phyloP scores from a whole-genome alignment of 768 basidiomycete genomes.

The Cantharellus anzutake region DNA sequence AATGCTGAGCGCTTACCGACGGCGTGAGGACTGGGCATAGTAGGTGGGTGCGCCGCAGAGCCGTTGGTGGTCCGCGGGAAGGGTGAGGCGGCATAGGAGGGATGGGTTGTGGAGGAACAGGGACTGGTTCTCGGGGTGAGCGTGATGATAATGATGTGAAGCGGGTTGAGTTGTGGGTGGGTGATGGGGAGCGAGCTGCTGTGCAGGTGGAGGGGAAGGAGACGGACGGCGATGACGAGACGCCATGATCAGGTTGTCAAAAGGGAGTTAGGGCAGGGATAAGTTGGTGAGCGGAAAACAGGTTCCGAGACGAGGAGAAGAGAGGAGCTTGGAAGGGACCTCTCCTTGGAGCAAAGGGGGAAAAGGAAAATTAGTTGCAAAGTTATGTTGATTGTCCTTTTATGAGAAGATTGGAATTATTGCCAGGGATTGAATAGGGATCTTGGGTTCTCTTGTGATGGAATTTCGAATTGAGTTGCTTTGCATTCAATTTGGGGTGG shows the following conservation, averaged over 20 bases:
- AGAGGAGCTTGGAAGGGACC: too few relatives aligned
- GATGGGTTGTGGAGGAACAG: neutral
- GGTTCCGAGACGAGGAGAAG: too few relatives aligned
- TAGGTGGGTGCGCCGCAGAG: constrained; percentile 19
- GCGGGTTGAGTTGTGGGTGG: neutral
- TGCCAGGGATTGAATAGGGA: too few relatives aligned
- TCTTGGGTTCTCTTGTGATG: too few relatives aligned
- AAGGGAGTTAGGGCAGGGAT: too few relatives aligned
- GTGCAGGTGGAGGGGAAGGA: neutral
- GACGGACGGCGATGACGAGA: neutral
- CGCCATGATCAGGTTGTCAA: neutral
- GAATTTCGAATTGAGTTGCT: too few relatives aligned
- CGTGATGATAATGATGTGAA: neutral
- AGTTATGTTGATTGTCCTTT: too few relatives aligned
- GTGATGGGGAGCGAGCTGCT: neutral
- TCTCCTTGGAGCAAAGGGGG: too few relatives aligned
- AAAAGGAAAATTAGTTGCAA: too few relatives aligned
- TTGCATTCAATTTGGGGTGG: too few relatives aligned
- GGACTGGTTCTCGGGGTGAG: neutral
- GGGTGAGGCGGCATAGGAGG: constrained; percentile 24
- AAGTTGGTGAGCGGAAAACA: too few relatives aligned
- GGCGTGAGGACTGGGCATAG: constrained; percentile 17
- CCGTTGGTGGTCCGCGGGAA: neutral
- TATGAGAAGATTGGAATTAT: too few relatives aligned
- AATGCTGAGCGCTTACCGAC: constrained; percentile 18